Evolutionary conservation across 2,329 filamentous ascomycete species (phyloP).

Genomic region (Verticillium nonalfalfae): DNA sequence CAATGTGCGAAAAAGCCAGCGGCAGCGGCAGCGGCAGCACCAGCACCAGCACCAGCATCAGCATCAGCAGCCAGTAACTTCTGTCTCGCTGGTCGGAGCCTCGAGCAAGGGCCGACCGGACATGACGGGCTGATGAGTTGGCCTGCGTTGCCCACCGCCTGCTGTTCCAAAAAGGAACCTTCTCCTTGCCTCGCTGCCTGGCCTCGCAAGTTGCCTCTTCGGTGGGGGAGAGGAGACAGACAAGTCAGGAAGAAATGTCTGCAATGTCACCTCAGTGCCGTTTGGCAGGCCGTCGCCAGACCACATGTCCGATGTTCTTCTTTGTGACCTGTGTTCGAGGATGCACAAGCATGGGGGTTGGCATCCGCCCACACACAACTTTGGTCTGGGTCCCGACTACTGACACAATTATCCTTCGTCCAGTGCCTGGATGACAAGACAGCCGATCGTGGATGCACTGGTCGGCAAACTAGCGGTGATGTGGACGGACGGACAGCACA

Average conservation of each 20-base stretch:
- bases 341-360: too few relatives aligned
- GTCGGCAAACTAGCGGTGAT: slow-evolving; percentile 1
- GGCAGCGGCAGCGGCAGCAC: neutral
- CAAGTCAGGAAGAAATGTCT: neutral
- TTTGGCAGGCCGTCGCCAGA: neutral
- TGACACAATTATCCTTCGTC: neutral
- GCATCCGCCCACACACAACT: too few relatives aligned
- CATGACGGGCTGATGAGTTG: neutral
- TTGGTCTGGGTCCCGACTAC: too few relatives aligned
- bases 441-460: neutral
- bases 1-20: neutral
- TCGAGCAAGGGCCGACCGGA: neutral
- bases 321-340: neutral
- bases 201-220: too few relatives aligned
- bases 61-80: neutral
- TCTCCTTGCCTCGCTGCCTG: too few relatives aligned
- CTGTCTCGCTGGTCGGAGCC: neutral
- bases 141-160: neutral
- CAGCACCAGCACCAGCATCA: too few relatives aligned
- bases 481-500: neutral
- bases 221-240: neutral
- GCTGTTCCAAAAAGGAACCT: neutral
- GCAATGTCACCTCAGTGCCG: neutral
- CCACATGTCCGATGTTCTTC: neutral
- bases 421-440: neutral